Percentiles rank a stretch among this genome's conserved stretches.
phyloP scores from a whole-genome alignment of 1,284 basidiomycete species.

The Vanrija pseudolonga region DNA sequence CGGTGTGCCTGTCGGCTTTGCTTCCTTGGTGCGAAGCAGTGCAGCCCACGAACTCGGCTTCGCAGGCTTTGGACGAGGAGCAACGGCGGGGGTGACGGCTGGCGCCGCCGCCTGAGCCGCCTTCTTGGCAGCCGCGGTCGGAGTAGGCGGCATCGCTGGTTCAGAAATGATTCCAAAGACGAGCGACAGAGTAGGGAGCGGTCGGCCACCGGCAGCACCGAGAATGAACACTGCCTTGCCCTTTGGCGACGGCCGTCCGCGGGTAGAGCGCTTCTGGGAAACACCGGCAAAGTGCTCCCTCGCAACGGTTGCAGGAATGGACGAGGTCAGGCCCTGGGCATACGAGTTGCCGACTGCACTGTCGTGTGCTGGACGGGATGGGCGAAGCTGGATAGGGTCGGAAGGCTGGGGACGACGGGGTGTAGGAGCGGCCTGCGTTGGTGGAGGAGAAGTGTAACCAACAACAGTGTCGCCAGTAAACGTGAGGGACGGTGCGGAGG shows the following conservation, averaged over 20 bases:
- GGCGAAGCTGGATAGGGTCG: conserved; percentile 10
- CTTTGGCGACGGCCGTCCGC: conserved; percentile 11
- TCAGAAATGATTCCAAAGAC: conserved; percentile 9
- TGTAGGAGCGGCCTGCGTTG: background rate
- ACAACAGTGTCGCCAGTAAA: conserved; percentile 13
- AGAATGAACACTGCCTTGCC: conserved; percentile 21
- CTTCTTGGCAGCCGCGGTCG: background rate
- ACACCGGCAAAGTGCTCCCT: conserved; percentile 11
- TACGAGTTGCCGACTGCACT: conserved; percentile 18
- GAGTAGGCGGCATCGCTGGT: background rate
- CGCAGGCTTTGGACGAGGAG: conserved; percentile 41
- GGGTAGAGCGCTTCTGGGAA: conserved; percentile 8
- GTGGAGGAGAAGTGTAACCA: conserved; percentile 4
- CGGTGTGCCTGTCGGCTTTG: conserved; percentile 13
- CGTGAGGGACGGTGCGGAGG: conserved; percentile 4
- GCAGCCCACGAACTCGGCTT: conserved; percentile 68
- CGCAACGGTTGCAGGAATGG: conserved; percentile 14
- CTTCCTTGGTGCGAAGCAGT: conserved; percentile 52
- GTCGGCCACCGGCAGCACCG: conserved; percentile 10
- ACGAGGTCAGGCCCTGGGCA: conserved; percentile 5
- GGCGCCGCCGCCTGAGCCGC: background rate
- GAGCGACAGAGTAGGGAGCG: background rate
- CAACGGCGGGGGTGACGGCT: background rate
- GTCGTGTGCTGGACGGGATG: conserved; percentile 15
- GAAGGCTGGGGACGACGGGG: background rate